Evolutionary conservation across 352 stramenopile genomes (phyloP).

Genomic region (Pilasporangium apinafurcum): DNA sequence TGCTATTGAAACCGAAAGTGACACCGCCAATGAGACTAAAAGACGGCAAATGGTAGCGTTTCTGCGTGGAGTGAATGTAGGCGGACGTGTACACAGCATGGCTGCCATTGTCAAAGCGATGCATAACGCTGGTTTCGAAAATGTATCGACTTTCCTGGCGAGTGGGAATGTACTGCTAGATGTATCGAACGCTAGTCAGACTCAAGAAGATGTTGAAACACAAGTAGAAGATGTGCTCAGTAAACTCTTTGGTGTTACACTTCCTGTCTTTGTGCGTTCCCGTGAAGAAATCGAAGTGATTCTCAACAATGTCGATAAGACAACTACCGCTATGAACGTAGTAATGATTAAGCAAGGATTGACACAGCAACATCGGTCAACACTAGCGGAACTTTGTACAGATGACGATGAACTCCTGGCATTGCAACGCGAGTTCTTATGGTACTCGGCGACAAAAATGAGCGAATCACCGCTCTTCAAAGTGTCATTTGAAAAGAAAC

Average conservation of each 20-base stretch:
- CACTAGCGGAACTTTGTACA: constrained; percentile 9
- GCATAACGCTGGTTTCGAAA: constrained; percentile 6
- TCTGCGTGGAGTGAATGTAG: constrained; percentile 23
- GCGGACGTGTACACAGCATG: constrained; percentile 21
- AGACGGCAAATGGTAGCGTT: constrained; percentile 24
- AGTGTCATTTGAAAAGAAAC: constrained; percentile 23
- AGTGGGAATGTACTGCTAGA: constrained; percentile 23
- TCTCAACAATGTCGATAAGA: constrained; percentile 2
- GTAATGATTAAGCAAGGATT: constrained; percentile 17
- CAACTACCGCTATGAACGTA: constrained; percentile 16
- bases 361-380: constrained; percentile 8
- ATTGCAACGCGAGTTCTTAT: constrained; percentile 20
- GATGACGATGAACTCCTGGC: constrained; percentile 13
- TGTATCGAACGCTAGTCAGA: not conserved
- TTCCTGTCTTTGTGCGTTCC: constrained; percentile 16
- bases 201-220: constrained; percentile 3
- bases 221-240: constrained; percentile 15
- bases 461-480: constrained; percentile 29
- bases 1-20: too few species aligned
- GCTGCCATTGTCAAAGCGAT: constrained; percentile 15
- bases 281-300: constrained; percentile 8
- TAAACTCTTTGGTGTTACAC: constrained; percentile 14
- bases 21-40: too few species aligned
- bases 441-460: constrained; percentile 24
- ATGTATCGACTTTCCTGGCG: constrained; percentile 21